These are phyloP conservation scores for Deakozyma indianensis DNA, from an alignment of 805 yeast genomes.

Conservation along the genomic window DNA sequence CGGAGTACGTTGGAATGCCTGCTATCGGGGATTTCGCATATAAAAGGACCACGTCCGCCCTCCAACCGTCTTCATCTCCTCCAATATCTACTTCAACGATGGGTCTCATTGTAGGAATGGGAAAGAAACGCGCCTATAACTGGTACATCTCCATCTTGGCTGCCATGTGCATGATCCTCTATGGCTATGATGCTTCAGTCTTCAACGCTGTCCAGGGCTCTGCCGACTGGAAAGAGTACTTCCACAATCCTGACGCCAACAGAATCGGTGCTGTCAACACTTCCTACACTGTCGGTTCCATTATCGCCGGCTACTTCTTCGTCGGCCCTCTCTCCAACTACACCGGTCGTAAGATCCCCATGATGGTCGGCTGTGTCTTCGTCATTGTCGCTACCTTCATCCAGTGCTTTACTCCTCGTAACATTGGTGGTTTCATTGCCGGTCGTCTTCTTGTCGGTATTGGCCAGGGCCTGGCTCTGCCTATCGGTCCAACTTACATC, in stretches of 20 bases:
- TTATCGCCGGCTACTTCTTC: constrained; percentile 12
- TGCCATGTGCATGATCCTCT: constrained; percentile 13
- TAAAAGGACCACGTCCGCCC: no score
- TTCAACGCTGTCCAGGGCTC: constrained; percentile 14
- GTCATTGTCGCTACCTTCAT: constrained; percentile 41
- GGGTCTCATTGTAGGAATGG: neutral
- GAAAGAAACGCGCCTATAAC: constrained; percentile 4
- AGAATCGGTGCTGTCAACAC: constrained; percentile 13
- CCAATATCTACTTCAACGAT: neutral
- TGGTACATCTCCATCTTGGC: constrained; percentile 14
- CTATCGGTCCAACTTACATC: constrained; percentile 45
- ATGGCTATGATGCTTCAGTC: constrained; percentile 15
- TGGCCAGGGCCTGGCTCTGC: constrained; percentile 61
- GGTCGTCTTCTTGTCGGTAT: constrained; percentile 56
- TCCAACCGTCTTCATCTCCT: no score
- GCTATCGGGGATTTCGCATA: no score
- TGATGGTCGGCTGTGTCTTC: constrained; percentile 21
- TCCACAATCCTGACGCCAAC: constrained; percentile 9
- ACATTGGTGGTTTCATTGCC: constrained; percentile 20
- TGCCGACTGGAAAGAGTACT: constrained; percentile 12
- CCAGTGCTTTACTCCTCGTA: constrained; percentile 27
- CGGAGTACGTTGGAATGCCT: no score
- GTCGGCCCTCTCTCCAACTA: constrained; percentile 28
- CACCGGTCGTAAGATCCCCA: constrained; percentile 32
- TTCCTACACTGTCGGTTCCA: constrained; percentile 13